Evolutionary conservation across 345 rosid genomes (phyloP), one percentile per base, ranked within the genome.

Genomic region (Corchorus capsularis): DNA sequence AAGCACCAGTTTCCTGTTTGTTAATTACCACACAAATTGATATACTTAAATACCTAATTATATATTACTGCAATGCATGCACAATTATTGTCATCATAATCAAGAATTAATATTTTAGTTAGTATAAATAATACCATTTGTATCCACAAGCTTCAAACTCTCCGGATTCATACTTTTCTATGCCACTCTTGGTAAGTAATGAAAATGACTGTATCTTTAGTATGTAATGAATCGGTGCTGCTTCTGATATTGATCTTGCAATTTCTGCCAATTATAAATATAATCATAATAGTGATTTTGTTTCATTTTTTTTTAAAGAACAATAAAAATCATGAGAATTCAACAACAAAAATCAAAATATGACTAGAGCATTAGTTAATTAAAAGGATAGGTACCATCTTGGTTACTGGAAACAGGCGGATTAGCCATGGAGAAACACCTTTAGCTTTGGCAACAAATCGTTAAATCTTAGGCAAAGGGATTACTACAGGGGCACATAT

Each of bases 101-200:
- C 19, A 41, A 34, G 27, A 43, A 39, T 39, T 1, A 39, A 39
- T 27, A 27, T 27, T 3, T 39, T 39, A 39, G 6, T 39, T 39
- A 39, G 43, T 39, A 39, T 39, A 39, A 39, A 39, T 39, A 74
- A 56, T 80, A 89, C 95, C 97, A 93, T 84, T 85, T 87, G 84
- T 83, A 88, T 76, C 95, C 95, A 64, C 89, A 85, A 19, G 95
- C 95, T 82, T 86, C 87, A 80, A 92, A 90, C 73, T 73, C 80
- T 43, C 74, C 86, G 2, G 94, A 84, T 84, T 91, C 97, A 59
- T 89, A 91, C 70, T 84, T 89, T 41, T 85, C 88, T 47, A 83
- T 59, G 27, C 77, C 72, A 80, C 75, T 79, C 76, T 86, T 85
- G 41, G 79, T 12, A 45, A 88, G 86, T 73, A 79, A 73, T 41